These are phyloP conservation scores for Leucocoprinus leucothites DNA, from an alignment of 768 basidiomycete genomes.

Conservation along the genomic window DNA sequence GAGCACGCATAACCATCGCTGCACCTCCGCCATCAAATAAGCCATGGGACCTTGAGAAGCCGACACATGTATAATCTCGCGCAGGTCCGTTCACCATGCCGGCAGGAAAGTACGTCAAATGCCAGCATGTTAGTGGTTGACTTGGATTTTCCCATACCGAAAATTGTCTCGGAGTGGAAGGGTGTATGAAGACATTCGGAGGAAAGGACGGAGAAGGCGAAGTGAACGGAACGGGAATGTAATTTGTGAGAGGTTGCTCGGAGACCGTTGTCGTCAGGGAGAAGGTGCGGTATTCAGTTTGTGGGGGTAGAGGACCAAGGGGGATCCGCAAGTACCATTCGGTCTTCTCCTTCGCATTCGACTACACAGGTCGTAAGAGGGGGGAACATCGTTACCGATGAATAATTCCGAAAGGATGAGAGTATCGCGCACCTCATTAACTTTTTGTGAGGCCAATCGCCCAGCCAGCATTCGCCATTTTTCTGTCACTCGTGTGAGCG, in stretches of 20 bases:
- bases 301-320: slow-evolving; percentile 26
- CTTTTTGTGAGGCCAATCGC: slow-evolving; percentile 20
- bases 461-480: slow-evolving; percentile 29
- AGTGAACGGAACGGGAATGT: slow-evolving; percentile 30
- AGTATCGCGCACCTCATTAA: slow-evolving; percentile 15
- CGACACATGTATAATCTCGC: slow-evolving; percentile 33
- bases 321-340: slow-evolving; percentile 37
- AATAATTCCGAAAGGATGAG: background rate
- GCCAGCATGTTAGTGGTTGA: slow-evolving; percentile 41
- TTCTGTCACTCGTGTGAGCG: slow-evolving; percentile 27
- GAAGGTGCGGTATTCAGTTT: slow-evolving; percentile 29
- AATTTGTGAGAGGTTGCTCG: slow-evolving; percentile 31
- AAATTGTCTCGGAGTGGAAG: slow-evolving; percentile 35
- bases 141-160: slow-evolving; percentile 28
- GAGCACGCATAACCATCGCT: slow-evolving; percentile 30
- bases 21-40: slow-evolving; percentile 41
- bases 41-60: slow-evolving; percentile 39
- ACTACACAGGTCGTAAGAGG: background rate
- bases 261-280: slow-evolving; percentile 32
- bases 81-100: slow-evolving; percentile 17
- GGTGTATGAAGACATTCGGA: slow-evolving; percentile 32
- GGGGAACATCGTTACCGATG: background rate
- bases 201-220: slow-evolving; percentile 32
- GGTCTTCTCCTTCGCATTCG: slow-evolving; percentile 19
- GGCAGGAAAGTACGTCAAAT: slow-evolving; percentile 38